Conservation (phyloP, 371 early-diverging fungal genomes). For the Haplosporangium sp. region DNA sequence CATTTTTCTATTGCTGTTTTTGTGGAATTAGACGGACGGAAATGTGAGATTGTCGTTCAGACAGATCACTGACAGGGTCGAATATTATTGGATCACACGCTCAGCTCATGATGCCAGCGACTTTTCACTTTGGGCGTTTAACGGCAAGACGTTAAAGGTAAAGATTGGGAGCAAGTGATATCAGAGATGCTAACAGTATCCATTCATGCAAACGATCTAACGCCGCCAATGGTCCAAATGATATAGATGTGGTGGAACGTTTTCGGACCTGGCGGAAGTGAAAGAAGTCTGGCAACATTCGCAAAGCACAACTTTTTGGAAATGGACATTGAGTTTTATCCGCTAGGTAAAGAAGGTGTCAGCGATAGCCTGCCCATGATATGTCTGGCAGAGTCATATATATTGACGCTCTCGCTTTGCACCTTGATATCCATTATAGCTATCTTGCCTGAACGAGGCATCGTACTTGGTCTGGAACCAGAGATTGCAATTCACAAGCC, state of each 20-base stretch:
- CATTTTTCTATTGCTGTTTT: not conserved
- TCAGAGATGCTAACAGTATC: not conserved
- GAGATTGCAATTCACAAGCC: constrained; percentile 66
- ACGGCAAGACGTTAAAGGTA: constrained; percentile 77
- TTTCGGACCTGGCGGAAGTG: constrained; percentile 43
- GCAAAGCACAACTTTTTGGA: constrained; percentile 56
- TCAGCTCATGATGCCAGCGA: constrained; percentile 61
- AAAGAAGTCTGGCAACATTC: constrained; percentile 40
- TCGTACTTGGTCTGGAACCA: constrained; percentile 84
- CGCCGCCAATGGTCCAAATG: no score
- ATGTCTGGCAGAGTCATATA: not conserved
- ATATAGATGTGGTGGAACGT: constrained; percentile 55
- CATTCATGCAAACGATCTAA: not conserved
- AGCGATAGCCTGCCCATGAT: not conserved
- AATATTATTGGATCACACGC: constrained; percentile 79
- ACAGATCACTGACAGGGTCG: constrained; percentile 71
- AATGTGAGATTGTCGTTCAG: constrained; percentile 51
- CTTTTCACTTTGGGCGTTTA: constrained; percentile 81
- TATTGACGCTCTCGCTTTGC: not conserved
- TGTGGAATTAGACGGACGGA: constrained; percentile 31
- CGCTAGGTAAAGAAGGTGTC: constrained; percentile 70
- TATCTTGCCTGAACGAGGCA: constrained; percentile 78
- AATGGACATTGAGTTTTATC: constrained; percentile 84
- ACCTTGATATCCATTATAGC: constrained; percentile 58
- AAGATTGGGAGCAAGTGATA: not conserved